Evolutionary conservation across 257 asterid genomes (phyloP), one percentile per base, ranked within the genome.

Genomic region (Capsicum baccatum): DNA sequence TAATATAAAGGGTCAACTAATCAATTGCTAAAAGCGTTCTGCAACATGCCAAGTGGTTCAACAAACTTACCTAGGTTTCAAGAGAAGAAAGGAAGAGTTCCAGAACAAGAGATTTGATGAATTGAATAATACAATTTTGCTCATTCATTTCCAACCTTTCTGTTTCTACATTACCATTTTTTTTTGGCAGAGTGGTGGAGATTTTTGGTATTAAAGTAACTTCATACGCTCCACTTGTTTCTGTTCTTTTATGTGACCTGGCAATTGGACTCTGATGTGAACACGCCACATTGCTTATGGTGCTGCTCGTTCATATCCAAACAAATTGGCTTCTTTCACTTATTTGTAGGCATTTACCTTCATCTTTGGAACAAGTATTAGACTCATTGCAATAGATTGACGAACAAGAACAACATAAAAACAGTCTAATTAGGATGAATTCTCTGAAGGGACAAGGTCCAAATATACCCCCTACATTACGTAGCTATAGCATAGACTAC

Each of bases 121-220:
- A 11, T 50, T 48, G 19, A 21, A 52, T 21, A 50, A 2, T 14
- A 73, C 17, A 21, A 50, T 21, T 74, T 74, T 21, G 80, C 13
- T 19, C 35, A 11, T 73, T 8, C 59, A 70, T 70, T 47, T 63
- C 15, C 70, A 21, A 63, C 16, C 71, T 6, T 66, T 66, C 12
- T n/a, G 9, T 66, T 66, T 74, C 62, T 74, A 74, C 62, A 50
- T 50, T 73, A 74, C 62, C 44, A 74, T 50, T 6, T 21, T 21
- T 6, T 50, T 74, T 52, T 12, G 50, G 62, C 12, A 21, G 1
- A 6, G 21, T 9, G 6, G 81, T 12, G 19, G 42, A 74, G 21
- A 19, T 21, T 19, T 76, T 19, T 76, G 48, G 63, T 76, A 76
- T 76, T 76, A 76, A 52, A 8, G 48, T 76, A 52, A 73, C 12